Evolutionary conservation across 2,329 filamentous ascomycete genomes (phyloP).

Genomic region (Didymosphaeria variabile): DNA sequence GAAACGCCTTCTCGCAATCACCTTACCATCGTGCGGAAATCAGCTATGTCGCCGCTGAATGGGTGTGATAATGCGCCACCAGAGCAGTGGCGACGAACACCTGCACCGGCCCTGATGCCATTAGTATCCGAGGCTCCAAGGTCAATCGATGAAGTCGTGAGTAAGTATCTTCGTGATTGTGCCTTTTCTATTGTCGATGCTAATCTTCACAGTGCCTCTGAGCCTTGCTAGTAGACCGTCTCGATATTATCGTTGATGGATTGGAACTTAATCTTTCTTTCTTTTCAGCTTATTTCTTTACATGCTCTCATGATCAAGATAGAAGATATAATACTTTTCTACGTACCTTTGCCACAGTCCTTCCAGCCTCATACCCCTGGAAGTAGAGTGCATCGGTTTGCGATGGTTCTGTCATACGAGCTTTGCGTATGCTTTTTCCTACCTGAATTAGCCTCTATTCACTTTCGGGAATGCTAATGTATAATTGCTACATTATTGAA

Average conservation of each 20-base stretch:
- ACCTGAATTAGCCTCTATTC: too few species aligned
- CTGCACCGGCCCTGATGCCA: background rate
- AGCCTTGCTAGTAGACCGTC: background rate
- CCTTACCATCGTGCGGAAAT: constrained; percentile 1
- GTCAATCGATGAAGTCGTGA: background rate
- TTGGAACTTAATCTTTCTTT: background rate
- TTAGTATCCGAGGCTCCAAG: background rate
- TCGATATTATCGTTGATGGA: background rate
- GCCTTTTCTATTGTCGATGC: background rate
- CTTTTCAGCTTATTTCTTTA: too few species aligned
- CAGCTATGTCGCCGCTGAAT: constrained; percentile 4
- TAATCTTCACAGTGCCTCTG: background rate
- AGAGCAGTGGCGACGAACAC: background rate
- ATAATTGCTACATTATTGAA: too few species aligned
- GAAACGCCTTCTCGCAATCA: background rate
- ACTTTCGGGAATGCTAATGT: too few species aligned
- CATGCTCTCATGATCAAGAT: too few species aligned
- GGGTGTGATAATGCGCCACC: background rate
- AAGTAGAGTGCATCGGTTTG: background rate
- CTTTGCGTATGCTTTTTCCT: background rate
- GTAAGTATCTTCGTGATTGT: background rate
- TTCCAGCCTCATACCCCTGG: background rate
- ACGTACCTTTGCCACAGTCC: background rate
- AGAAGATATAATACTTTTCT: background rate
- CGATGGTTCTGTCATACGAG: background rate